phyloP scores from a whole-genome alignment of 2,329 filamentous ascomycete genomes.

The Neofusicoccum kwambonambiense region DNA sequence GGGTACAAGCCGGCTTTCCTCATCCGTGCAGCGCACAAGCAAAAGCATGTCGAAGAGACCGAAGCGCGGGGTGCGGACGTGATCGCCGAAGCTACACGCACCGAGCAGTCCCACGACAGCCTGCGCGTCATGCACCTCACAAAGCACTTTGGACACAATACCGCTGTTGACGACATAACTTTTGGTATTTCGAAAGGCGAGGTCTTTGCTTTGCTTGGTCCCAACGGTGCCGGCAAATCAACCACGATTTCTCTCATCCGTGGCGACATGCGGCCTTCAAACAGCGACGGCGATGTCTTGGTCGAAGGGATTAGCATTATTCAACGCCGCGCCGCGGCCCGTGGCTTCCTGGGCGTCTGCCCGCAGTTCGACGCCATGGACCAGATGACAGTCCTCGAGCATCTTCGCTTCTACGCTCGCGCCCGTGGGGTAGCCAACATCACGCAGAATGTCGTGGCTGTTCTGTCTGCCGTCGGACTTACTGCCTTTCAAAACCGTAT shows the following conservation, averaged over 20 bases:
- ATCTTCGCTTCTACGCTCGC: constrained; percentile 82
- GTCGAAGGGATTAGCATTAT: constrained; percentile 76
- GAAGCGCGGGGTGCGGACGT: constrained; percentile 57
- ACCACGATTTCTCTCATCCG: constrained; percentile 87
- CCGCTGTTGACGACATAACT: constrained; percentile 81
- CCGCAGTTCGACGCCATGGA: constrained; percentile 78
- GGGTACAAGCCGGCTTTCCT: constrained; percentile 61
- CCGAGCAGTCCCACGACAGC: constrained; percentile 63
- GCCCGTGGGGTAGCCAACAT: constrained; percentile 76
- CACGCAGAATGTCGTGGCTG: constrained; percentile 72
- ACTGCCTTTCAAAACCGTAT: constrained; percentile 68
- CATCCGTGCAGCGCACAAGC: constrained; percentile 38
- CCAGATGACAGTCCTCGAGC: constrained; percentile 83
- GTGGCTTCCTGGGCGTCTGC: constrained; percentile 82
- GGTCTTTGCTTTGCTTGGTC: constrained; percentile 84
- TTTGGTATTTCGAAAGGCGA: constrained; percentile 79
- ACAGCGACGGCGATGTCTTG: constrained; percentile 72
- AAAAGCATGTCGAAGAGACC: constrained; percentile 42
- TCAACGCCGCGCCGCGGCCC: constrained; percentile 68
- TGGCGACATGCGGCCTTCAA: constrained; percentile 76
- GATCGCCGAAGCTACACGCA: constrained; percentile 61
- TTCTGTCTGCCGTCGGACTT: constrained; percentile 80
- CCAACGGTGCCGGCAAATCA: constrained; percentile 88
- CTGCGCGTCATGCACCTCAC: constrained; percentile 77
- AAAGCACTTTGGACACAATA: constrained; percentile 71